phyloP scores from a whole-genome alignment of 768 basidiomycete genomes.

The Termitomyces sp. region DNA sequence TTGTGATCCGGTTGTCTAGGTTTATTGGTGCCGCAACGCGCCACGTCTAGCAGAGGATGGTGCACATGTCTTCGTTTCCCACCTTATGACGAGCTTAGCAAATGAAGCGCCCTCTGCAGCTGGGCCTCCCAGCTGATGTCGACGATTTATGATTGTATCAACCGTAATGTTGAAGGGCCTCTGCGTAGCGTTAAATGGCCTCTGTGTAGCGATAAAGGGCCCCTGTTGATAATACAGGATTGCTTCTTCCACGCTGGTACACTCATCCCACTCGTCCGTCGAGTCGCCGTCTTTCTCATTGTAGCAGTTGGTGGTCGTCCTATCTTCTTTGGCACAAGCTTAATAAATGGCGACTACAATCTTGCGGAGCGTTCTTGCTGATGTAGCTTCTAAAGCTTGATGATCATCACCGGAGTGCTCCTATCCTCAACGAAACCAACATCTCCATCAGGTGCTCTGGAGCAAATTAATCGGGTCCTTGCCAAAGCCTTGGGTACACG shows the following conservation, averaged over 20 bases:
- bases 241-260: conserved; percentile 38
- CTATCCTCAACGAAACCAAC: neutral
- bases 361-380: conserved; percentile 42
- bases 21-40: conserved; percentile 54
- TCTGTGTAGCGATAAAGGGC: too few relatives aligned
- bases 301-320: conserved; percentile 43
- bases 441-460: conserved; percentile 34
- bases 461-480: conserved; percentile 51
- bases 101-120: conserved; percentile 23
- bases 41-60: conserved; percentile 48
- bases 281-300: neutral
- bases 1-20: conserved; percentile 41
- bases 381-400: conserved; percentile 44
- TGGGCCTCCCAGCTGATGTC: conserved; percentile 33
- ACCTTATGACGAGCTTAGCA: conserved; percentile 35
- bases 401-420: neutral
- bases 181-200: too few relatives aligned
- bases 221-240: conserved; percentile 48
- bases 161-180: conserved; percentile 55
- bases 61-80: conserved; percentile 44
- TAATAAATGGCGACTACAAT: conserved; percentile 39
- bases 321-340: conserved; percentile 50
- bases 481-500: conserved; percentile 50
- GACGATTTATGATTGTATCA: conserved; percentile 47
- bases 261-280: neutral